Base-by-base conservation (phyloP, 2,329 filamentous ascomycete species). In the Nannizzia gypsea region DNA sequence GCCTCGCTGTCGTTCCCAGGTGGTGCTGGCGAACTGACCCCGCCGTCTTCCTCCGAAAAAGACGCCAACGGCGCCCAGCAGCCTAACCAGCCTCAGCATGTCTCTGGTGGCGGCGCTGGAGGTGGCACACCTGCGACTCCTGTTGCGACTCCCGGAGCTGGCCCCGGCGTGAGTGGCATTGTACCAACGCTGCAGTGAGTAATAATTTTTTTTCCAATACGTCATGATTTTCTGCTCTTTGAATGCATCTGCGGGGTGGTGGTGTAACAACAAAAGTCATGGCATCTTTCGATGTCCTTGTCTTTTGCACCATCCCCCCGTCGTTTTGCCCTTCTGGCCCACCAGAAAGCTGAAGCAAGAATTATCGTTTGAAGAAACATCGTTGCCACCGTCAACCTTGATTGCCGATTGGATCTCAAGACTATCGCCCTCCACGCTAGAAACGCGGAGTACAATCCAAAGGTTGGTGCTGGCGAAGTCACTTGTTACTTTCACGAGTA, bases 401-500 rank as follows among this genome's bases (percentile, higher is more conserved):
- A 95, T 80, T 96, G 92, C 78, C 91, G 92, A 68, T 80, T 97
- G 78, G 93, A 99, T 74, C 83, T 99, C 67, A 97, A 97, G 87
- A 97, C 93, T 69, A 97, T 99, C 74, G 93, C 93, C 69, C 83
- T 97, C 73, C 93, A 99, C 77, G 93, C 93, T 65, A 87, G 93
- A 77, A 99, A 97, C 75, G 93, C 93, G 65, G 93, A 97, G 81
- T 96, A 96, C 81, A 96, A 96, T 73, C 91, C 90, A 64, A 96
- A 96, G 88, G 89, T 92, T 77, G 78, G 70, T 63, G 38, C 38
- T 42, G 15, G 13, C 38, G 31, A 34, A 34, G 31, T 34, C 31
- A 11, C 31, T 34, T 34, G 31, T 34, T 34, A 34, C 6, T 34
- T 34, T 11, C 31, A 34, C 8, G 11, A 34, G 31, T 34, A 34